Conservation (phyloP, 176 grass and related monocot genomes). For the Zoysia japonica region DNA sequence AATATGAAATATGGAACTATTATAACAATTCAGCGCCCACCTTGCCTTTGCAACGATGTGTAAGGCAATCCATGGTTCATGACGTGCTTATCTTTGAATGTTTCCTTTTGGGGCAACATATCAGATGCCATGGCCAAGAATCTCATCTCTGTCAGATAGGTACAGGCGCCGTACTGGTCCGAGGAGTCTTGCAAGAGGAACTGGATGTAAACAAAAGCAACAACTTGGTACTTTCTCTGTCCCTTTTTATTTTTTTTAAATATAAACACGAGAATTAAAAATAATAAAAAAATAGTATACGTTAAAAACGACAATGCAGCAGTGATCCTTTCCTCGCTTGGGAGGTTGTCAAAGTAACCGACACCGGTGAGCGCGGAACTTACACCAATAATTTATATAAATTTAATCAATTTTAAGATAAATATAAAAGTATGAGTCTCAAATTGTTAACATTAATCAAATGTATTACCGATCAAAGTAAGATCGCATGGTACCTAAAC, state of each 20-base stretch:
- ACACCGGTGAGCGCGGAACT: not conserved
- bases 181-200: slow-evolving; percentile 36
- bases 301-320: no score
- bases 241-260: no score
- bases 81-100: not conserved
- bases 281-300: no score
- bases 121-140: slow-evolving; percentile 37
- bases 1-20: not conserved
- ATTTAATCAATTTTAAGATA: no score
- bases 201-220: slow-evolving; percentile 40
- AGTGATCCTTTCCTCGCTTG: not conserved
- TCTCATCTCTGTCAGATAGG: slow-evolving; percentile 27
- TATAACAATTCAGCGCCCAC: no score
- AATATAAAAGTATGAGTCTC: no score
- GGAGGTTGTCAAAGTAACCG: not conserved
- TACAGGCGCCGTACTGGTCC: slow-evolving; percentile 27
- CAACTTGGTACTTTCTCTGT: slow-evolving; percentile 1
- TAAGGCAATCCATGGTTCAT: not conserved
- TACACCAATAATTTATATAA: no score
- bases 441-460: no score
- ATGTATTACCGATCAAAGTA: no score
- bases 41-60: not conserved
- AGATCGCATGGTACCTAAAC: no score
- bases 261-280: no score
- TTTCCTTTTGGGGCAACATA: slow-evolving; percentile 36